Conservation (phyloP, 1,139 yeast genomes). For the Insectozyma bohioensis region DNA sequence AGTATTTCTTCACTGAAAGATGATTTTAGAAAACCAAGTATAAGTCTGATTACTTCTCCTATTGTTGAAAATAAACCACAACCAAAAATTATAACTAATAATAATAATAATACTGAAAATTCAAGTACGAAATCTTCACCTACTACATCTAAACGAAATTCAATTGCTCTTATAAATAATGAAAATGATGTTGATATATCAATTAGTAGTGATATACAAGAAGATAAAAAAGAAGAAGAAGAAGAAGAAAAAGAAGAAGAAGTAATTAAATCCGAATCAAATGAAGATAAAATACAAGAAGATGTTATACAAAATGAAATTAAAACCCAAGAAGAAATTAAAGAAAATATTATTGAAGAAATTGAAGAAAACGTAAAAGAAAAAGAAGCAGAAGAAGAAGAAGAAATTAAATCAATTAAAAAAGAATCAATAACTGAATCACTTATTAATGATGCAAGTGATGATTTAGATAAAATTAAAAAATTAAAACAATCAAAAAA, state of each 20-base stretch:
- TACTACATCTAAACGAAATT: conserved; percentile 28
- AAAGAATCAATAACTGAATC: conserved; percentile 3
- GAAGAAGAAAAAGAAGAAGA: conserved; percentile 1
- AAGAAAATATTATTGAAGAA: conserved; percentile 1
- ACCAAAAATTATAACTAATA: too few species aligned
- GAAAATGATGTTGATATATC: conserved; percentile 45
- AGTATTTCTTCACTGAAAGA: too few species aligned
- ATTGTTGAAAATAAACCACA: conserved; percentile 6
- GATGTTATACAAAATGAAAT: conserved; percentile 1
- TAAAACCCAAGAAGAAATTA: neutral
- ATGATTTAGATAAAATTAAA: conserved; percentile 22
- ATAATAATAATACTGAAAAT: conserved; percentile 5
- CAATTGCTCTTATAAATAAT: conserved; percentile 48
- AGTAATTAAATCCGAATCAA: conserved; percentile 2
- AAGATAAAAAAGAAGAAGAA: neutral
- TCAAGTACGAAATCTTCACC: conserved; percentile 11
- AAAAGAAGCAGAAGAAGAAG: conserved; percentile 1
- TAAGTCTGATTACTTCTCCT: conserved; percentile 9
- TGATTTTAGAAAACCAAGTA: conserved; percentile 11
- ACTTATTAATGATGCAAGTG: conserved; percentile 14
- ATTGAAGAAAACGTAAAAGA: neutral
- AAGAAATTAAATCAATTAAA: neutral
- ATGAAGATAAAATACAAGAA: neutral
- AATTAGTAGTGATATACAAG: conserved; percentile 1
- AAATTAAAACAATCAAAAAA: conserved; percentile 31